Conservation (phyloP, 805 yeast genomes). For the Kluyveromyces dobzhanskii region DNA sequence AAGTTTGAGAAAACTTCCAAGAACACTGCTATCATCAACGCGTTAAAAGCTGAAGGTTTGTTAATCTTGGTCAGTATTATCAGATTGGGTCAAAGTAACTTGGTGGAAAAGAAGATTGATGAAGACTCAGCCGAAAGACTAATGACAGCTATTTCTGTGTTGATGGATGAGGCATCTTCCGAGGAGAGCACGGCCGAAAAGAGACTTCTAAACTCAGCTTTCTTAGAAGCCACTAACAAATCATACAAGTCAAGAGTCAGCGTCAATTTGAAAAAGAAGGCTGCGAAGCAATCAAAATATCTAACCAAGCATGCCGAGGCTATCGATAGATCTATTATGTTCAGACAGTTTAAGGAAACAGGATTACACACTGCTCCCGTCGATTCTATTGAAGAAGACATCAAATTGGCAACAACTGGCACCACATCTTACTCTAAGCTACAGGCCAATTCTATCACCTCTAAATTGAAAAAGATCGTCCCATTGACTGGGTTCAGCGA, state of each 20-base stretch:
- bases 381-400: conserved; percentile 50
- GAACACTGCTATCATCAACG: conserved; percentile 57
- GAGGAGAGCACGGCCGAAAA: conserved; percentile 34
- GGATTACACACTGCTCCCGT: conserved; percentile 30
- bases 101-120: conserved; percentile 70
- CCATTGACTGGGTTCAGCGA: conserved; percentile 98
- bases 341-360: conserved; percentile 64
- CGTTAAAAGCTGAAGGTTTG: conserved; percentile 89
- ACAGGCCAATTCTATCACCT: conserved; percentile 52
- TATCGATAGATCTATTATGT: conserved; percentile 68
- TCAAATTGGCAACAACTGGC: conserved; percentile 42
- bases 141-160: conserved; percentile 72
- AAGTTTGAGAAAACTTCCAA: conserved; percentile 55
- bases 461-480: conserved; percentile 79
- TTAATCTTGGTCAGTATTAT: conserved; percentile 85
- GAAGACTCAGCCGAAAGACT: conserved; percentile 97
- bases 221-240: conserved; percentile 77
- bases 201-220: conserved; percentile 48
- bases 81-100: conserved; percentile 72
- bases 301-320: conserved; percentile 59
- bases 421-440: conserved; percentile 36
- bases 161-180: conserved; percentile 50
- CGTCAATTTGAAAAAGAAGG: conserved; percentile 49
- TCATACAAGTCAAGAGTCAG: conserved; percentile 72
- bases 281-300: conserved; percentile 46